A percentile compares a stretch with the other conserved stretches of the same genome.
Conservation (phyloP, 2,329 filamentous ascomycete genomes). For the Arthrobotrys pseudoclavata region DNA sequence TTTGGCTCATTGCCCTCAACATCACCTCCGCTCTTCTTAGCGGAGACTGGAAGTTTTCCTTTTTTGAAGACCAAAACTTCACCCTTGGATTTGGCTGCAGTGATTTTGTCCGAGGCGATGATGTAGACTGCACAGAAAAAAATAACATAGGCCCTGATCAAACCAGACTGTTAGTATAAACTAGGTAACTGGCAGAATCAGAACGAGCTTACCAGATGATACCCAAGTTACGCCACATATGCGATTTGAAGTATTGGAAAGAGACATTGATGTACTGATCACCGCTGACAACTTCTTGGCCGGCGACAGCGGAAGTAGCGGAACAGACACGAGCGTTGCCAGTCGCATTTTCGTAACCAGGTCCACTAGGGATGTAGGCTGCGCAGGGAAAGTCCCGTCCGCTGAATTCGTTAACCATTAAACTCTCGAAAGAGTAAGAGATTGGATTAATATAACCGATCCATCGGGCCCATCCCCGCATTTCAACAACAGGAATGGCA, state of each 20-base stretch:
- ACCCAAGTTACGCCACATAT: slow-evolving; percentile 79
- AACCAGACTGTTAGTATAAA: slow-evolving; percentile 1
- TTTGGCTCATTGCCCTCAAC: slow-evolving; percentile 65
- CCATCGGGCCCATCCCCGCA: slow-evolving; percentile 86
- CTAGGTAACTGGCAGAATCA: background rate
- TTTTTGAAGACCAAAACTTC: slow-evolving; percentile 82
- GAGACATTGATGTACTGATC: slow-evolving; percentile 72
- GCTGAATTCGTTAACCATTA: slow-evolving; percentile 87
- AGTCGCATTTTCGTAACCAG: slow-evolving; percentile 67
- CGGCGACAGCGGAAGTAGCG: slow-evolving; percentile 72
- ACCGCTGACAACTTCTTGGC: slow-evolving; percentile 71
- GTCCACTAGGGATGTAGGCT: slow-evolving; percentile 68
- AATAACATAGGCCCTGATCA: slow-evolving; percentile 63
- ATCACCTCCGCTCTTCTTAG: slow-evolving; percentile 66
- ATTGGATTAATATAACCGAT: slow-evolving; percentile 82
- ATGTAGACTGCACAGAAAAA: slow-evolving; percentile 76
- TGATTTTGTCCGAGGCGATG: slow-evolving; percentile 74
- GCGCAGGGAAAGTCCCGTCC: slow-evolving; percentile 75
- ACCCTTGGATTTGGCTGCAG: slow-evolving; percentile 79
- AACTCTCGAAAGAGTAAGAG: slow-evolving; percentile 80
- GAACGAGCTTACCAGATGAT: slow-evolving; percentile 74
- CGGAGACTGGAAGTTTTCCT: slow-evolving; percentile 69
- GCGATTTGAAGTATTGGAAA: slow-evolving; percentile 72
- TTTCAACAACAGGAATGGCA: slow-evolving; percentile 75
- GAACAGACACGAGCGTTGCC: slow-evolving; percentile 70